phyloP scores from a whole-genome alignment of 2,329 filamentous ascomycete genomes.

The Albophoma yamanashiensis region DNA sequence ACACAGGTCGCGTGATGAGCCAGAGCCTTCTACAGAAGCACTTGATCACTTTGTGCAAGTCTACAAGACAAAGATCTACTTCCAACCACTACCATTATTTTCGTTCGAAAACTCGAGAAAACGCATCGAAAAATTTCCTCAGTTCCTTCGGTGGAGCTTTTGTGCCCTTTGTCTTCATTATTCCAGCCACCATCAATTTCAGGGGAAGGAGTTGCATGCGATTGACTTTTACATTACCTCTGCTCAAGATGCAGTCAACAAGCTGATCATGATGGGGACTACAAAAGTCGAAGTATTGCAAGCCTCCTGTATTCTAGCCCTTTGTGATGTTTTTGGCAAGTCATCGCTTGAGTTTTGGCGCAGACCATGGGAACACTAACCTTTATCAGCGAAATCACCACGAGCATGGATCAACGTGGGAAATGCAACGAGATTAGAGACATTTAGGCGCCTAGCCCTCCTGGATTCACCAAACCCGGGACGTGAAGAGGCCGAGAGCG shows the following conservation, averaged over 20 bases:
- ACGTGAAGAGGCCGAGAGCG: background rate
- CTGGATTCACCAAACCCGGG: background rate
- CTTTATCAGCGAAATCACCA: background rate
- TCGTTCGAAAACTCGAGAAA: background rate
- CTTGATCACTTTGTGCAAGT: background rate
- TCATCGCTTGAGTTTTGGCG: background rate
- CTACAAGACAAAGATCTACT: background rate
- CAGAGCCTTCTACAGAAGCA: background rate
- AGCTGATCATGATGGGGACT: background rate
- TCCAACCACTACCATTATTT: background rate
- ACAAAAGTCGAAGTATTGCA: background rate
- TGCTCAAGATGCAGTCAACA: background rate
- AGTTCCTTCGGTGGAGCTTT: background rate
- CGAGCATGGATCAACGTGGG: background rate
- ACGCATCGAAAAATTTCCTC: background rate
- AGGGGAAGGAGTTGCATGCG: background rate
- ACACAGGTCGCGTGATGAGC: background rate
- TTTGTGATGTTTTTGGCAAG: background rate
- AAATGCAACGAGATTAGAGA: background rate
- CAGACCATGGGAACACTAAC: background rate
- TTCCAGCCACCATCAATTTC: background rate
- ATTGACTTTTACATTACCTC: background rate
- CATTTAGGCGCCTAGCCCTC: background rate
- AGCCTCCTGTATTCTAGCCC: background rate
- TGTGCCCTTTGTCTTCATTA: background rate